Evolutionary conservation across 805 yeast species (phyloP).

Genomic region (Lipomyces oligophaga): DNA sequence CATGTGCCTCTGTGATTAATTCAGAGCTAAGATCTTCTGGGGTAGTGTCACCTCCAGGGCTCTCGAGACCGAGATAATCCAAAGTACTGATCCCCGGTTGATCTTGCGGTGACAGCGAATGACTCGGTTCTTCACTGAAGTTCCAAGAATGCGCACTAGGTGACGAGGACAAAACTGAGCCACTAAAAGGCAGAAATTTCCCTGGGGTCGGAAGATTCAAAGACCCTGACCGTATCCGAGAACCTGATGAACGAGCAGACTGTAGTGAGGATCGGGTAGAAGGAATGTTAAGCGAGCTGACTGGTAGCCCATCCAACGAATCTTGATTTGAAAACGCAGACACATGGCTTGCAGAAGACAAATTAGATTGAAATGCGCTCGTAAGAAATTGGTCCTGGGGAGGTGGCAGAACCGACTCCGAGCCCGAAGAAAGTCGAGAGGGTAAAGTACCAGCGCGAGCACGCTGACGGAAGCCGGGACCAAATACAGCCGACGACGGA

Average conservation of each 20-base stretch:
- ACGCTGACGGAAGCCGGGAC: constrained; percentile 45
- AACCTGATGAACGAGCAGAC: neutral
- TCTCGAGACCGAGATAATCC: constrained; percentile 29
- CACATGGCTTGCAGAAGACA: constrained; percentile 5
- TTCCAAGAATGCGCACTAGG: constrained; percentile 8
- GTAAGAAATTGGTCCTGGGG: constrained; percentile 7
- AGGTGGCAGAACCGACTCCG: constrained; percentile 1
- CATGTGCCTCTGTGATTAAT: neutral
- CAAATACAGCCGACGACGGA: constrained; percentile 6
- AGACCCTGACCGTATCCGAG: constrained; percentile 27
- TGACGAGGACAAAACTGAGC: constrained; percentile 13
- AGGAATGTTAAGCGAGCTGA: neutral
- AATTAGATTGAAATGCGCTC: neutral
- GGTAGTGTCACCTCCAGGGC: constrained; percentile 7
- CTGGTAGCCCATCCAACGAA: neutral
- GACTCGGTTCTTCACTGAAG: neutral
- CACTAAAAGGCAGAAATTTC: constrained; percentile 10
- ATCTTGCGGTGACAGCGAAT: neutral
- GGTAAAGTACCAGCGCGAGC: constrained; percentile 80
- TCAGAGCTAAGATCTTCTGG: too few species aligned
- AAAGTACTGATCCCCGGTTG: constrained; percentile 26
- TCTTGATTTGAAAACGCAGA: neutral
- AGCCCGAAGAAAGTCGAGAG: constrained; percentile 47
- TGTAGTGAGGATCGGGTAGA: too few species aligned
- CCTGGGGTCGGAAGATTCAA: constrained; percentile 20